Evolutionary conservation across 148 eudicot genomes (phyloP).

Genomic region (Amaranthus palmeri): DNA sequence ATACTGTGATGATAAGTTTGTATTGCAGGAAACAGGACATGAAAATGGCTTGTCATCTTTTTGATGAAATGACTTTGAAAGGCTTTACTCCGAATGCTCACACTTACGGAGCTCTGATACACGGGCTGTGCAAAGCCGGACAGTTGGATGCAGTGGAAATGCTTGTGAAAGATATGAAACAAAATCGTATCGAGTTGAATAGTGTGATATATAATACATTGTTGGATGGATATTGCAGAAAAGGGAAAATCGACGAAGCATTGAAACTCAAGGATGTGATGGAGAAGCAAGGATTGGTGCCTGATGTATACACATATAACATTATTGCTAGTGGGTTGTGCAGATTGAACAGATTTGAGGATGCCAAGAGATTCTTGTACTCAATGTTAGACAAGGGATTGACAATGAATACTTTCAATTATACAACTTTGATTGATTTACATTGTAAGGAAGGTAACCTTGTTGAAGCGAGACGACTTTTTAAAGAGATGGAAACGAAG

Average conservation of each 20-base stretch:
- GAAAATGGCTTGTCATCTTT: slow-evolving; percentile 57
- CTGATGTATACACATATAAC: slow-evolving; percentile 52
- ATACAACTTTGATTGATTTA: slow-evolving; percentile 61
- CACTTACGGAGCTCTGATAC: slow-evolving; percentile 64
- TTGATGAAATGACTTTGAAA: slow-evolving; percentile 68
- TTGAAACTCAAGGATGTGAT: slow-evolving; percentile 41
- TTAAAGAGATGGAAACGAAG: slow-evolving; percentile 55
- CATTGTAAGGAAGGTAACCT: slow-evolving; percentile 71
- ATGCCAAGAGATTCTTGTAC: slow-evolving; percentile 57
- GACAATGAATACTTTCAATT: slow-evolving; percentile 44
- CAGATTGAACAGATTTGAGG: slow-evolving; percentile 55
- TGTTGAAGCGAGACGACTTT: slow-evolving; percentile 56
- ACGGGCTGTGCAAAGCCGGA: slow-evolving; percentile 75
- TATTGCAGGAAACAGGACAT: slow-evolving; percentile 44
- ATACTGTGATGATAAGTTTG: slow-evolving; percentile 56
- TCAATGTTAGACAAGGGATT: slow-evolving; percentile 68
- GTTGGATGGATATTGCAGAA: slow-evolving; percentile 67
- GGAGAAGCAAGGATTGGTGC: slow-evolving; percentile 62
- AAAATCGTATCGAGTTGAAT: slow-evolving; percentile 59
- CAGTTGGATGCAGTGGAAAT: slow-evolving; percentile 62
- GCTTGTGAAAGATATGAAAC: slow-evolving; percentile 71
- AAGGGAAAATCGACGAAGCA: slow-evolving; percentile 69
- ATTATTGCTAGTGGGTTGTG: slow-evolving; percentile 65
- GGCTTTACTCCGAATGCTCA: slow-evolving; percentile 57
- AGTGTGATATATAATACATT: slow-evolving; percentile 59